Conservation (phyloP, 148 eudicot species). For the Spergularia marina region DNA sequence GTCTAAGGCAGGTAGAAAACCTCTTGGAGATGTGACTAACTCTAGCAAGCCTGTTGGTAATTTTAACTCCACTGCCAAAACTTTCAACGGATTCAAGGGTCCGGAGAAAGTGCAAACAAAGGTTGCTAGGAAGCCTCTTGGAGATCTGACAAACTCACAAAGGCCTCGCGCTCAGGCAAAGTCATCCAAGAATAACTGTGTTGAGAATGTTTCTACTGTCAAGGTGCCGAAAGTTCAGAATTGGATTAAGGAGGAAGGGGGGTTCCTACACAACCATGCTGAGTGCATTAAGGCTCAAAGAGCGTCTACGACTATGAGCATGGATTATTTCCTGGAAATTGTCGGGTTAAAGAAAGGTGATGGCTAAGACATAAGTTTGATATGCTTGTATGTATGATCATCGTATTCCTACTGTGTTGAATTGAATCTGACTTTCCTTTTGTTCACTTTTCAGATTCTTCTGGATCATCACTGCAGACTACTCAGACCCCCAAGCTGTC, state of each 20-base stretch:
- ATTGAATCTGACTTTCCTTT: background rate
- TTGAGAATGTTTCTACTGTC: slow-evolving; percentile 16
- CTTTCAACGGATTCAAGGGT: slow-evolving; percentile 12
- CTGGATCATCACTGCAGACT: background rate
- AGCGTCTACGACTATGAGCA: slow-evolving; percentile 18
- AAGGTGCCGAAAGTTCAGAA: background rate
- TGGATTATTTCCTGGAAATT: slow-evolving; percentile 28
- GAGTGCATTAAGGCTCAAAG: slow-evolving; percentile 20
- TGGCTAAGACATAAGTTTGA: background rate
- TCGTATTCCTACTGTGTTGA: background rate
- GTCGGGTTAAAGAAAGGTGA: slow-evolving; percentile 25
- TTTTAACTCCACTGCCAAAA: slow-evolving; percentile 1
- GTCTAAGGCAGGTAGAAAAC: slow-evolving; percentile 16
- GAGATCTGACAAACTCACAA: slow-evolving; percentile 25
- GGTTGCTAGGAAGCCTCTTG: slow-evolving; percentile 24
- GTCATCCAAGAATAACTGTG: slow-evolving; percentile 19
- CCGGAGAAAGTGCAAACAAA: slow-evolving; percentile 20
- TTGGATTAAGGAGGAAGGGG: slow-evolving; percentile 19
- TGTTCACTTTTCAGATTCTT: slow-evolving; percentile 19
- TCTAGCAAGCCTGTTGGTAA: slow-evolving; percentile 22
- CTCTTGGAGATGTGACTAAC: slow-evolving; percentile 27
- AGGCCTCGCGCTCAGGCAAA: slow-evolving; percentile 18
- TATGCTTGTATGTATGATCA: background rate
- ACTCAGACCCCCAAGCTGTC: background rate
- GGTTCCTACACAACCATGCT: slow-evolving; percentile 24